Percentiles rank a stretch among this genome's conserved stretches.
Evolutionary conservation across 768 basidiomycete species (phyloP).

Genomic region (Trametes gibbosa): DNA sequence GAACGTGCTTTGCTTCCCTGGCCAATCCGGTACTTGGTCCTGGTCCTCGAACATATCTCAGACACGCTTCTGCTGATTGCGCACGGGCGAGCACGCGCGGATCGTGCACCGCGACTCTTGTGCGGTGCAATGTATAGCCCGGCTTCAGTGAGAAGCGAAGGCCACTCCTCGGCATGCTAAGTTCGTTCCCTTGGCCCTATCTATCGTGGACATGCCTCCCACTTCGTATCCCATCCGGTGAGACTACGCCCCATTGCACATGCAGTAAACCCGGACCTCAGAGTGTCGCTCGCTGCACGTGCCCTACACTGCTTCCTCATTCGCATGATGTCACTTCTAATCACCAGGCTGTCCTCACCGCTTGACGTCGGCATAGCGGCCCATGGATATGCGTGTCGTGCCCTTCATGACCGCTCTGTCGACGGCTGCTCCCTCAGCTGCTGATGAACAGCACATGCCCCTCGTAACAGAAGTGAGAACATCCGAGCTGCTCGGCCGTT

Average conservation of each 20-base stretch:
- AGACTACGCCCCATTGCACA: not conserved
- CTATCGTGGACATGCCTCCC: not conserved
- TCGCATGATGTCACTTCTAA: constrained; percentile 11
- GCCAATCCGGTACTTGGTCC: constrained; percentile 1
- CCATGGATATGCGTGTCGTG: no score
- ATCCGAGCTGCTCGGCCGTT: no score
- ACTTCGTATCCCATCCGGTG: not conserved
- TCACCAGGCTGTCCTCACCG: not conserved
- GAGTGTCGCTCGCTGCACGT: not conserved
- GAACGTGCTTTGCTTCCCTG: constrained; percentile 1
- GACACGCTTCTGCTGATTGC: not conserved
- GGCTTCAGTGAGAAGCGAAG: not conserved
- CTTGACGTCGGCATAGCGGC: not conserved
- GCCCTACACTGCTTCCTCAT: not conserved
- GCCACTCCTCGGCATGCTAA: not conserved
- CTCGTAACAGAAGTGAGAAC: no score
- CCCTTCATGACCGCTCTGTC: no score
- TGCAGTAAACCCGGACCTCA: not conserved
- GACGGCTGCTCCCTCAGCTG: no score
- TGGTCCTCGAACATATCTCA: not conserved
- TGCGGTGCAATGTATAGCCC: not conserved
- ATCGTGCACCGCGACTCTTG: not conserved
- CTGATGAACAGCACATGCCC: no score
- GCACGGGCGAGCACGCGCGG: not conserved
- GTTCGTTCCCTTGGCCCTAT: not conserved